phyloP scores from a whole-genome alignment of 2,329 filamentous ascomycete genomes.

The Alternaria triticimaculans region DNA sequence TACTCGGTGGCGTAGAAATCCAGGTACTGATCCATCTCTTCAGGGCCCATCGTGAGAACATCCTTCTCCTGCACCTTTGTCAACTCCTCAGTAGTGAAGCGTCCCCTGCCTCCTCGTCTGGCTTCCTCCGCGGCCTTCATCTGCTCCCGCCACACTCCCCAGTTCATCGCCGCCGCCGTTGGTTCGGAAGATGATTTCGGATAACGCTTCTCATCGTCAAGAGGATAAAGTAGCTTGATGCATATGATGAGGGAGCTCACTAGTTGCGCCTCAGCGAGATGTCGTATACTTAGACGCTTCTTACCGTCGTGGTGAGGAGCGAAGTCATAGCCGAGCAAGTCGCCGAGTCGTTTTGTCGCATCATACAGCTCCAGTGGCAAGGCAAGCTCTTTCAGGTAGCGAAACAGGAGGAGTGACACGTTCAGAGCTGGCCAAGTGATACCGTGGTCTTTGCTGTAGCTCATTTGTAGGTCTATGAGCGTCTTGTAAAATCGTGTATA shows the following conservation, averaged over 20 bases:
- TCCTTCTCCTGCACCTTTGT: slow-evolving; percentile 66
- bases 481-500: slow-evolving; percentile 68
- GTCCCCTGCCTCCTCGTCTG: slow-evolving; percentile 6
- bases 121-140: slow-evolving; percentile 10
- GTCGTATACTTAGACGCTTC: slow-evolving; percentile 36
- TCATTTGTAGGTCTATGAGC: slow-evolving; percentile 66
- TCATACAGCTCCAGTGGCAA: slow-evolving; percentile 75
- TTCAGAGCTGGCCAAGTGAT: slow-evolving; percentile 78
- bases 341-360: slow-evolving; percentile 64
- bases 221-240: slow-evolving; percentile 79
- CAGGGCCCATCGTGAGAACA: slow-evolving; percentile 65
- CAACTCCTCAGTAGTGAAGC: slow-evolving; percentile 51
- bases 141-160: slow-evolving; percentile 68
- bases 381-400: slow-evolving; percentile 73
- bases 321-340: slow-evolving; percentile 61
- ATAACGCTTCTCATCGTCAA: slow-evolving; percentile 65
- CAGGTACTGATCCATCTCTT: slow-evolving; percentile 75
- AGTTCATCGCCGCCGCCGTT: slow-evolving; percentile 69
- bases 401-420: slow-evolving; percentile 69
- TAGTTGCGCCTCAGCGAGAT: slow-evolving; percentile 73
- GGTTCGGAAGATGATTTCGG: slow-evolving; percentile 62
- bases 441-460: slow-evolving; percentile 71
- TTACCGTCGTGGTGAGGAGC: slow-evolving; percentile 57
- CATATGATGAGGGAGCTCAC: slow-evolving; percentile 74
- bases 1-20: slow-evolving; percentile 76